Conservation (phyloP, 2,329 filamentous ascomycete genomes). For the Neocucurbitaria cava region DNA sequence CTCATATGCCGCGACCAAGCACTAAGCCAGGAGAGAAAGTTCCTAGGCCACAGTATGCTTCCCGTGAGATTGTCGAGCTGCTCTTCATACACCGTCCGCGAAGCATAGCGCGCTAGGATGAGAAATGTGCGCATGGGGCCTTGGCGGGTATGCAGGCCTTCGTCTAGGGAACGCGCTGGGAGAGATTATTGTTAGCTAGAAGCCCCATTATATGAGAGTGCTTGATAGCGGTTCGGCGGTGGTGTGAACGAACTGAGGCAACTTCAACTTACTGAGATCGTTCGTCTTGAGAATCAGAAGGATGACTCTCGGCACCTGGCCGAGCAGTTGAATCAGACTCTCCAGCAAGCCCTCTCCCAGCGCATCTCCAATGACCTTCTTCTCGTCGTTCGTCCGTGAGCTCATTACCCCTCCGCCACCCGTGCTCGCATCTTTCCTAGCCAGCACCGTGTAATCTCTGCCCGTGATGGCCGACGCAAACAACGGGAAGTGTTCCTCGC, state of each 20-base stretch:
- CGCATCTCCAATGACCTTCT: conserved; percentile 82
- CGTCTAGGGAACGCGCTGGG: conserved; percentile 83
- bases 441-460: conserved; percentile 82
- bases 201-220: too few relatives aligned
- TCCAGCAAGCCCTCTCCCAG: conserved; percentile 88
- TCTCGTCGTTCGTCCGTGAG: conserved; percentile 75
- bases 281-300: conserved; percentile 97
- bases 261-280: conserved; percentile 80
- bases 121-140: conserved; percentile 68
- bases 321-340: conserved; percentile 85
- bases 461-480: conserved; percentile 97
- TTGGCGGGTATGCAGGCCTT: conserved; percentile 78
- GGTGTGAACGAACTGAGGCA: background rate
- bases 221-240: background rate
- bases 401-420: conserved; percentile 52
- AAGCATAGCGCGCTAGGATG: conserved; percentile 70
- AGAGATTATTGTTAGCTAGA: conserved; percentile 15
- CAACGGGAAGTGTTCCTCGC: conserved; percentile 87
- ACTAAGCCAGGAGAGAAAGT: conserved; percentile 58
- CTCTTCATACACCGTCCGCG: conserved; percentile 68
- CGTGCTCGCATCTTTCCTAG: conserved; percentile 49
- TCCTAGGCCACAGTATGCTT: conserved; percentile 61
- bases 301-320: conserved; percentile 89
- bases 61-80: conserved; percentile 59
- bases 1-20: conserved; percentile 63